Conservation (phyloP, 495 filamentous ascomycete species). For the Aspergillus homomorphus region DNA sequence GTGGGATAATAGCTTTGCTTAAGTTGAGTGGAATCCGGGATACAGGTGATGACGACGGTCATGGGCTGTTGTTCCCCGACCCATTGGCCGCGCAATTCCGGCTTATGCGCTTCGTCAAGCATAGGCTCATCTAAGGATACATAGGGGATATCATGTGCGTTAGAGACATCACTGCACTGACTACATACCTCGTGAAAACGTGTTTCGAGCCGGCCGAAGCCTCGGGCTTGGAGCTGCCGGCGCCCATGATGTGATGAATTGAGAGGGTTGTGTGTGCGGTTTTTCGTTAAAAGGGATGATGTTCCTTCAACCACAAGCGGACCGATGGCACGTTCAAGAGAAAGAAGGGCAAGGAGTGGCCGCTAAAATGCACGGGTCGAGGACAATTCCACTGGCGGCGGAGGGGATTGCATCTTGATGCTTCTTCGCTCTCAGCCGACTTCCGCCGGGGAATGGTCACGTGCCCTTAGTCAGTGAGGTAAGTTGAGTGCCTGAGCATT, state of each 20-base stretch:
- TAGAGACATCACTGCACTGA: background rate
- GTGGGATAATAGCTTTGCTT: too few relatives aligned
- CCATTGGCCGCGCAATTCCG: background rate
- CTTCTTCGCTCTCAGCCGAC: slow-evolving; percentile 18
- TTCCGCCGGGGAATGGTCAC: slow-evolving; percentile 26
- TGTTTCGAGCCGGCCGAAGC: slow-evolving; percentile 48
- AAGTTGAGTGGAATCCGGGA: too few relatives aligned
- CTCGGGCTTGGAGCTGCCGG: slow-evolving; percentile 52
- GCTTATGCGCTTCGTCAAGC: background rate
- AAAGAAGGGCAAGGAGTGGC: slow-evolving; percentile 6
- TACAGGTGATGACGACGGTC: too few relatives aligned
- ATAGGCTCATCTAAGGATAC: too few relatives aligned
- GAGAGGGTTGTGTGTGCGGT: background rate
- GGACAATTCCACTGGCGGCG: slow-evolving; percentile 17
- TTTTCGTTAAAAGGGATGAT: background rate
- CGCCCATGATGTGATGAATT: slow-evolving; percentile 40
- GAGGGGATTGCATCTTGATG: slow-evolving; percentile 17
- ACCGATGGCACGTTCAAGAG: background rate
- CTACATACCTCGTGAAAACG: slow-evolving; percentile 50
- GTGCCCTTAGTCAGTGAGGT: slow-evolving; percentile 14
- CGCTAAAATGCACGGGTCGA: slow-evolving; percentile 6
- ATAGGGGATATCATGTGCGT: too few relatives aligned
- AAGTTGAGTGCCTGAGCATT: too few relatives aligned
- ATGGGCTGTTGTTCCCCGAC: background rate
- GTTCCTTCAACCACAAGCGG: background rate